phyloP scores from a whole-genome alignment of 176 grass and related monocot species.

The Pontederia crassipes region DNA sequence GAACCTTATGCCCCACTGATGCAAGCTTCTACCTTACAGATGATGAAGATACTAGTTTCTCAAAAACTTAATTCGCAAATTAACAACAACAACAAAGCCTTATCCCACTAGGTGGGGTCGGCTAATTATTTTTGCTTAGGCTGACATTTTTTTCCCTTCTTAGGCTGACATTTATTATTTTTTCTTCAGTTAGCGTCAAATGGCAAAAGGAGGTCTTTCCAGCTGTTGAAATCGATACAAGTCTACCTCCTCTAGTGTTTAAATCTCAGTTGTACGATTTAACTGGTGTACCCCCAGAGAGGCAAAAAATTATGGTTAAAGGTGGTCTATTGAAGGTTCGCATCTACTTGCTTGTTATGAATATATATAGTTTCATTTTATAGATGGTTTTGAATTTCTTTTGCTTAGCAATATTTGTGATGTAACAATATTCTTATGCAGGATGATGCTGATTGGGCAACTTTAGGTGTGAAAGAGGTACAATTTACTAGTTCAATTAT shows the following conservation, averaged over 20 bases:
- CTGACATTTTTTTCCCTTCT: too few relatives aligned
- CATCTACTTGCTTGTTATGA: neutral
- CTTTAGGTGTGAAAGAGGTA: conserved; percentile 85
- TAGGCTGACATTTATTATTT: neutral
- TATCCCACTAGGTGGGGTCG: too few relatives aligned
- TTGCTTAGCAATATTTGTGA: conserved; percentile 2
- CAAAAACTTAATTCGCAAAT: too few relatives aligned
- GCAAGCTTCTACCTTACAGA: too few relatives aligned
- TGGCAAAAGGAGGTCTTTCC: conserved; percentile 88
- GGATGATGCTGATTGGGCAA: conserved; percentile 97
- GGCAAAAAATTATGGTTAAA: conserved; percentile 99
- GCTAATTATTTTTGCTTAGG: too few relatives aligned
- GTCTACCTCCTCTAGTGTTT: conserved; percentile 81
- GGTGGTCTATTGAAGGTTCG: conserved; percentile 91
- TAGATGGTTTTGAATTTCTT: neutral
- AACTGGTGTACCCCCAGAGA: conserved; percentile 87
- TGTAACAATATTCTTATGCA: conserved; percentile 34
- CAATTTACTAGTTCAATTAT: conserved; percentile 17
- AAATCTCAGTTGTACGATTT: conserved; percentile 87
- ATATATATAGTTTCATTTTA: neutral
- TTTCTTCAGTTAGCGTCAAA: conserved; percentile 73
- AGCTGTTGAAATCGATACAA: conserved; percentile 81
- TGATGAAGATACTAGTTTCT: too few relatives aligned
- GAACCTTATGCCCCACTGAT: too few relatives aligned
- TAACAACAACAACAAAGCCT: too few relatives aligned